phyloP scores from a whole-genome alignment of 108 stramenopile genomes.

The Skeletonema menzelii region DNA sequence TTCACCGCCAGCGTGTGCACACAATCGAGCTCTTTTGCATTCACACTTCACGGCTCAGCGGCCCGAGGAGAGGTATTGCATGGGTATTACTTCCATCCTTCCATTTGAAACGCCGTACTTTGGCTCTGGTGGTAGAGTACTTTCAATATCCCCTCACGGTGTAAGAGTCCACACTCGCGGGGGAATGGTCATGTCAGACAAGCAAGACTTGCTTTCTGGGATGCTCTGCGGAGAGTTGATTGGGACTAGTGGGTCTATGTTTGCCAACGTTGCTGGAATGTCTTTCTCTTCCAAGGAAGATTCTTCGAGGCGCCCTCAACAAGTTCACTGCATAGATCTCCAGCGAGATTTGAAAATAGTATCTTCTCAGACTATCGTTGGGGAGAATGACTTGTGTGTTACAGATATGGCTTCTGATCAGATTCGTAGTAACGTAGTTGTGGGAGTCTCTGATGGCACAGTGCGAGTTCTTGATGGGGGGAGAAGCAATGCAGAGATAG shows the following conservation, averaged over 20 bases:
- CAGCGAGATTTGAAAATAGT: conserved; percentile 71
- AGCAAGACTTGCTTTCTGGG: conserved; percentile 61
- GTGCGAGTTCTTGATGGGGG: conserved; percentile 76
- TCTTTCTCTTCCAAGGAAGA: conserved; percentile 14
- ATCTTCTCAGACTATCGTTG: conserved; percentile 56
- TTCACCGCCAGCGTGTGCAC: conserved; percentile 32
- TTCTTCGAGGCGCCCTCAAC: conserved; percentile 14
- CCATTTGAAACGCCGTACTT: conserved; percentile 26
- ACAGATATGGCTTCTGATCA: conserved; percentile 62
- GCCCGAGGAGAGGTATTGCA: conserved; percentile 30
- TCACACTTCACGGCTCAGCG: conserved; percentile 6
- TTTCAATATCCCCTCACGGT: conserved; percentile 64
- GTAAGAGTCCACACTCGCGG: conserved; percentile 75
- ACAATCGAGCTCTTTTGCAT: background rate
- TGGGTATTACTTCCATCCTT: conserved; percentile 54
- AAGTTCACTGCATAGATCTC: conserved; percentile 73
- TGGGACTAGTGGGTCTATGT: conserved; percentile 3
- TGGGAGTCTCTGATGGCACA: conserved; percentile 82
- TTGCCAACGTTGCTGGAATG: conserved; percentile 69
- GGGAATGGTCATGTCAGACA: conserved; percentile 56
- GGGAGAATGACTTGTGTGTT: conserved; percentile 46
- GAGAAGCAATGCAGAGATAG: conserved; percentile 54
- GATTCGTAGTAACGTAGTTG: conserved; percentile 57
- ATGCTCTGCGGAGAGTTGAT: conserved; percentile 42
- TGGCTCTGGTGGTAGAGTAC: conserved; percentile 46